These are phyloP conservation scores for Rhododendron ferrugineum DNA, from an alignment of 148 eudicot species.

Conservation along the genomic window DNA sequence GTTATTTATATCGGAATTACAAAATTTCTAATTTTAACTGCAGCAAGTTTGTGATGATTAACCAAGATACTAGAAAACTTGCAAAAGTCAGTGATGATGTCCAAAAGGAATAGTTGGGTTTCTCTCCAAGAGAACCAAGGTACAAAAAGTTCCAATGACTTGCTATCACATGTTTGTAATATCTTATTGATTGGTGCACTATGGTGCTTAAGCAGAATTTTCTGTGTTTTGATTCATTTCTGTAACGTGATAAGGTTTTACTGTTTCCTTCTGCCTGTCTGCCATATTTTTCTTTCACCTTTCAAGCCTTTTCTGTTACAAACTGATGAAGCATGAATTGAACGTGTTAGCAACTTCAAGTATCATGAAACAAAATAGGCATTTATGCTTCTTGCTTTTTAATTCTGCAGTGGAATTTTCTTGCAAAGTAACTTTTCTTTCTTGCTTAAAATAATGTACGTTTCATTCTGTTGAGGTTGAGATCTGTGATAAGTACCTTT, in stretches of 20 bases:
- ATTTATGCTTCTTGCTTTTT: neutral
- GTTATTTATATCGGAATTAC: neutral
- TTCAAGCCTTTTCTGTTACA: neutral
- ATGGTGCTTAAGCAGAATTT: neutral
- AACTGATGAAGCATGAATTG: neutral
- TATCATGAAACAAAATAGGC: neutral
- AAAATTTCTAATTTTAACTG: slow-evolving; percentile 13
- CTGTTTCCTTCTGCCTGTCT: neutral
- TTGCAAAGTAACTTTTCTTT: neutral
- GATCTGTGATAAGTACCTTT: neutral
- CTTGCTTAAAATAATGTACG: neutral
- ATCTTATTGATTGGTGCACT: neutral
- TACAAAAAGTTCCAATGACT: neutral
- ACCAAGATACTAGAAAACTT: slow-evolving; percentile 72
- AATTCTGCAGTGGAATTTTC: neutral
- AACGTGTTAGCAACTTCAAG: neutral
- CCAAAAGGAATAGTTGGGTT: slow-evolving; percentile 52
- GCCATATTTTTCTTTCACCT: neutral
- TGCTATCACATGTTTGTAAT: neutral
- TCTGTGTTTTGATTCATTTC: neutral
- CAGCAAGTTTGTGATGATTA: slow-evolving; percentile 99
- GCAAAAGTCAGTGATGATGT: slow-evolving; percentile 71
- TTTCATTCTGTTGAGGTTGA: neutral
- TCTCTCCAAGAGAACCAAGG: slow-evolving; percentile 45
- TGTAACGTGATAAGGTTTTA: neutral